A percentile compares a stretch with the other conserved stretches of the same genome.
Conservation (phyloP, 495 filamentous ascomycete genomes). For the Recurvomyces mirabilis region DNA sequence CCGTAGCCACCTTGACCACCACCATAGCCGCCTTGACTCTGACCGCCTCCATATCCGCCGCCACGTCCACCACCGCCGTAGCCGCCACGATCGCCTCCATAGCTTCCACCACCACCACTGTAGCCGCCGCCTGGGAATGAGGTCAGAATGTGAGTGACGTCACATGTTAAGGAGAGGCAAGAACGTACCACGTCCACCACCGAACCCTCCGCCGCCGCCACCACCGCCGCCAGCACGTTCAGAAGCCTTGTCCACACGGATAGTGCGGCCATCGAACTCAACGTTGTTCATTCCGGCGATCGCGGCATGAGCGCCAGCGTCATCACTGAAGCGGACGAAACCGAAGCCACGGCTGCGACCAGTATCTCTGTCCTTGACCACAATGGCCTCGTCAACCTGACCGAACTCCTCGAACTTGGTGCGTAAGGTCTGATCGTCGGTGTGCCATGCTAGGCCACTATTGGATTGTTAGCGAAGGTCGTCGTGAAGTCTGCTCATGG, state of each 20-base stretch:
- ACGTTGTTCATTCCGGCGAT: slow-evolving; percentile 82
- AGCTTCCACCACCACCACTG: slow-evolving; percentile 28
- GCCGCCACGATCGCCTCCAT: slow-evolving; percentile 3
- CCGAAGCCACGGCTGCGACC: slow-evolving; percentile 93
- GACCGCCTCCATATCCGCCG: slow-evolving; percentile 23
- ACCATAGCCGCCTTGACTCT: slow-evolving; percentile 22
- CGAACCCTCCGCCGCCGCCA: slow-evolving; percentile 40
- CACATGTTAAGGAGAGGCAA: not conserved
- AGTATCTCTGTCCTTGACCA: slow-evolving; percentile 96
- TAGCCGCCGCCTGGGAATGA: slow-evolving; percentile 4
- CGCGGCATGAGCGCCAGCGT: slow-evolving; percentile 72
- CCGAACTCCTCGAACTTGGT: slow-evolving; percentile 86
- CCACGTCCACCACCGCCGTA: slow-evolving; percentile 17
- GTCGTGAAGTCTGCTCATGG: not conserved
- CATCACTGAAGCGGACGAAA: slow-evolving; percentile 78
- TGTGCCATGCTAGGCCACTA: slow-evolving; percentile 97
- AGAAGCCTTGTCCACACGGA: slow-evolving; percentile 93
- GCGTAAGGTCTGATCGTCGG: slow-evolving; percentile 70
- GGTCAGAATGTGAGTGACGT: not conserved
- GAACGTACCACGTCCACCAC: slow-evolving; percentile 29
- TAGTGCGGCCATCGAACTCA: slow-evolving; percentile 94
- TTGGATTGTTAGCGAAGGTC: slow-evolving; percentile 16
- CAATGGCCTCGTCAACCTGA: slow-evolving; percentile 81
- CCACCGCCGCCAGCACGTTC: slow-evolving; percentile 55
- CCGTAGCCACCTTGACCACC: slow-evolving; percentile 25